Conservation (phyloP, 148 eudicot species). For the Arctostaphylos glauca region DNA sequence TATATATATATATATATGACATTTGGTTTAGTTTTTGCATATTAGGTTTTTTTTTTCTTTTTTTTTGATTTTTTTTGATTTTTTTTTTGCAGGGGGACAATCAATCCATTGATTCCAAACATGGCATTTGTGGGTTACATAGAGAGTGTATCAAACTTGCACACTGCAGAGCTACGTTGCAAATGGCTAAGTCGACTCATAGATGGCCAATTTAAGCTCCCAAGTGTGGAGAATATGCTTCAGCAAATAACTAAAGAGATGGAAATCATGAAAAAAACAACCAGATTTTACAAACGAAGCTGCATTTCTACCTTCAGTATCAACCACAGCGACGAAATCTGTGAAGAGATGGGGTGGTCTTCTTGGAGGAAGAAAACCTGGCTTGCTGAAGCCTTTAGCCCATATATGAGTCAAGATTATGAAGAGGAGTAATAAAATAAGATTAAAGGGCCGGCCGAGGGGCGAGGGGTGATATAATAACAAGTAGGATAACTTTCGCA, state of each 20-base stretch:
- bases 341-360: constrained; percentile 89
- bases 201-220: constrained; percentile 63
- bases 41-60: no score
- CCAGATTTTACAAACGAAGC: constrained; percentile 35
- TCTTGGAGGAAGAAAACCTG: constrained; percentile 64
- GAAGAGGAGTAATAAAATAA: no score
- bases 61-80: no score
- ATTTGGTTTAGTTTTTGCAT: no score
- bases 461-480: no score
- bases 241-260: no score
- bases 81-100: constrained; percentile 54
- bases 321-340: constrained; percentile 74
- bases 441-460: no score
- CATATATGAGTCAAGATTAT: constrained; percentile 74
- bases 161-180: constrained; percentile 72
- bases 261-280: no score
- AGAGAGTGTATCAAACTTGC: constrained; percentile 61
- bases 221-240: constrained; percentile 8
- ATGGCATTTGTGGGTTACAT: constrained; percentile 89
- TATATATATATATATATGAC: no score
- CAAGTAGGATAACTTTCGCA: no score
- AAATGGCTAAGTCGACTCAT: constrained; percentile 70
- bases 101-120: constrained; percentile 84
- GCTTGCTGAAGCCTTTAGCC: constrained; percentile 82
- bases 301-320: constrained; percentile 94